Evolutionary conservation across 1,284 basidiomycete genomes (phyloP), one percentile per base, ranked within the genome.

Genomic region (Naganishia liquefaciens): DNA sequence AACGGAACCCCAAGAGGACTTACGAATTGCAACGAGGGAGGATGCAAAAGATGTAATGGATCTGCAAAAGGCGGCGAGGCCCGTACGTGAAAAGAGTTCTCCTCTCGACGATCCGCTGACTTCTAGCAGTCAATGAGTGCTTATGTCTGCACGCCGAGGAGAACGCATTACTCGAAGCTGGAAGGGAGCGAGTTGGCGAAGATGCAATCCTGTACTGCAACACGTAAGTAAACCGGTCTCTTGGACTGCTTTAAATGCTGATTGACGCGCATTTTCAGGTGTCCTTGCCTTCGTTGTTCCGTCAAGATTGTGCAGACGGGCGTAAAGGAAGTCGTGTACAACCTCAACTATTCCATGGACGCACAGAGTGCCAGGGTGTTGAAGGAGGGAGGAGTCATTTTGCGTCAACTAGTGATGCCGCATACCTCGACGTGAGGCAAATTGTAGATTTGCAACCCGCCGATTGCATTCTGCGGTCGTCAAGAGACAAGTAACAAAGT

Each of bases 101-200:
- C 7, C 51, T 40, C 28, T 21, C 30, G 40, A 37, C 10, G 47
- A 43, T 46, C n/a, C 13, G 30, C 19, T 37, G 15, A 47, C 19
- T 4, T 21, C 17, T 21, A 2, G 28, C 63, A 79, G 77, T 88
- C 5, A 84, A 87, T 68, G 91, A 93, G 74, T 99, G 95, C 74
- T 81, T 99, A 0, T 99, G 96, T 75, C 81, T 99, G 19, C 96
- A 99, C 75, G 96, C 96, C 0, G 96, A 99, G 78, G 96, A 99
- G 80, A 99, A 99, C 73, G 96, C 95, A 0, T 82, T 99, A 9
- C 80, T 99, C 11, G 95, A 98, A 79, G 91, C 91, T 0, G 93
- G 95, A 3, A 81, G 88, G 63, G 92, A 93, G 65, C 82, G 92
- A 50, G 84, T 93, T 39, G 91, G 92, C 3, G 81, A 83, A 40